Conservation (phyloP, 2,329 filamentous ascomycete genomes). For the Chrysosporium keratinophilum region DNA sequence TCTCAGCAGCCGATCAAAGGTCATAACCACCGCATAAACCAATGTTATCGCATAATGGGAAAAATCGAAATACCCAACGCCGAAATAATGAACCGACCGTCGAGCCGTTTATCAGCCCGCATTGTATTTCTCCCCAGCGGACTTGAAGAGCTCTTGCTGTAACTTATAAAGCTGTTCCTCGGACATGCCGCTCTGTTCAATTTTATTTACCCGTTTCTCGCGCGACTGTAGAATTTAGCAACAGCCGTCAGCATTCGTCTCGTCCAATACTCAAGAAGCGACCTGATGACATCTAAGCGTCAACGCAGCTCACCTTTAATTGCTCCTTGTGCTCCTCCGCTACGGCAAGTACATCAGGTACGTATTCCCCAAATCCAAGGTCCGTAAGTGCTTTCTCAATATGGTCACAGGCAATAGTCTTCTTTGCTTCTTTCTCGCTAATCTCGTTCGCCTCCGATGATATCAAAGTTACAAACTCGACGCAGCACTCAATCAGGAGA, state of each 20-base stretch:
- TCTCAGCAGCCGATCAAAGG: too few species aligned
- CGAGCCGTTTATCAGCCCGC: constrained; percentile 24
- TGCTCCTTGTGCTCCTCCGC: constrained; percentile 87
- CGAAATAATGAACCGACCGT: too few species aligned
- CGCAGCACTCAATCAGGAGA: constrained; percentile 93
- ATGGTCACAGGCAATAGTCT: constrained; percentile 97
- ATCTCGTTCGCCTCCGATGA: constrained; percentile 99
- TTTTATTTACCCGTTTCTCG: constrained; percentile 95
- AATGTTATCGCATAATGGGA: too few species aligned
- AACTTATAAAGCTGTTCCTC: constrained; percentile 80
- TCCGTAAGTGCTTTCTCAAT: constrained; percentile 90
- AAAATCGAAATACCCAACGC: too few species aligned
- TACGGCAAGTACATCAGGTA: constrained; percentile 74
- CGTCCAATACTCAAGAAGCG: constrained; percentile 3
- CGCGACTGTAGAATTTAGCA: constrained; percentile 51
- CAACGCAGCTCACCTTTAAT: constrained; percentile 59
- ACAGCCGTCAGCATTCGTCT: constrained; percentile 16
- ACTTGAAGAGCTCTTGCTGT: constrained; percentile 84
- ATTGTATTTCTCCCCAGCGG: constrained; percentile 63
- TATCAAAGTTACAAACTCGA: constrained; percentile 96
- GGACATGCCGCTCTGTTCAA: constrained; percentile 84
- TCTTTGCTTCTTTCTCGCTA: constrained; percentile 96
- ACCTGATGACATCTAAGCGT: too few species aligned
- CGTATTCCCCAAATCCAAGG: constrained; percentile 85
- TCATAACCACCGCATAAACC: too few species aligned